Evolutionary conservation across 495 filamentous ascomycete species (phyloP).

Genomic region (Usnea hakonensis): DNA sequence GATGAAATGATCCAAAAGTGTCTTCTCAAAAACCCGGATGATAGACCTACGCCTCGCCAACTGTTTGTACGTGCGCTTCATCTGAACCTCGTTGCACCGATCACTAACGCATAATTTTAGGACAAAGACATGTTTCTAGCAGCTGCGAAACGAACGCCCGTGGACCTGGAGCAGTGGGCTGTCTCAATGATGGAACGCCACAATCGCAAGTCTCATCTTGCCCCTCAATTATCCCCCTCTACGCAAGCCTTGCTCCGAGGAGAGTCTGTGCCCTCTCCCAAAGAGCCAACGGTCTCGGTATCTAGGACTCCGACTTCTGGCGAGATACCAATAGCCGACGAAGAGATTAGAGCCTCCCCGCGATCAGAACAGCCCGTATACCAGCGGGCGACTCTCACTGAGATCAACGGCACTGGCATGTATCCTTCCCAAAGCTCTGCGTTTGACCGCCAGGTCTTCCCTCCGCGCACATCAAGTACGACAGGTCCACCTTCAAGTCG

Average conservation of each 20-base stretch:
- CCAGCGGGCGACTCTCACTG: constrained; percentile 11
- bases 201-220: constrained; percentile 86
- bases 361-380: constrained; percentile 7
- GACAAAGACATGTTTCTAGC: constrained; percentile 89
- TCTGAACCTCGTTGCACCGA: not conserved
- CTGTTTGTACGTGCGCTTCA: constrained; percentile 45
- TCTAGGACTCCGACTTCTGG: constrained; percentile 54
- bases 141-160: constrained; percentile 87
- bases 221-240: constrained; percentile 53
- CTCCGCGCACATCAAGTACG: constrained; percentile 29
- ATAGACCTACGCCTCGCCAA: constrained; percentile 84
- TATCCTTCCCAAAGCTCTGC: constrained; percentile 17
- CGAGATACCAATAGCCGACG: constrained; percentile 57
- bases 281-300: constrained; percentile 31
- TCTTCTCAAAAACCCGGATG: constrained; percentile 75
- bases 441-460: constrained; percentile 23
- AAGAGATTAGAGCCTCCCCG: constrained; percentile 29
- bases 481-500: constrained; percentile 33
- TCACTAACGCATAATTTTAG: constrained; percentile 38
- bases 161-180: constrained; percentile 84
- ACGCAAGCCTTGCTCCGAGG: constrained; percentile 49
- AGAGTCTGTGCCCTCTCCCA: constrained; percentile 31
- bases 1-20: constrained; percentile 97
- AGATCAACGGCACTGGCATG: constrained; percentile 21
- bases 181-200: constrained; percentile 82